Base-by-base conservation (phyloP, 176 grass and related monocot species). In the Musa schizocarpa region DNA sequence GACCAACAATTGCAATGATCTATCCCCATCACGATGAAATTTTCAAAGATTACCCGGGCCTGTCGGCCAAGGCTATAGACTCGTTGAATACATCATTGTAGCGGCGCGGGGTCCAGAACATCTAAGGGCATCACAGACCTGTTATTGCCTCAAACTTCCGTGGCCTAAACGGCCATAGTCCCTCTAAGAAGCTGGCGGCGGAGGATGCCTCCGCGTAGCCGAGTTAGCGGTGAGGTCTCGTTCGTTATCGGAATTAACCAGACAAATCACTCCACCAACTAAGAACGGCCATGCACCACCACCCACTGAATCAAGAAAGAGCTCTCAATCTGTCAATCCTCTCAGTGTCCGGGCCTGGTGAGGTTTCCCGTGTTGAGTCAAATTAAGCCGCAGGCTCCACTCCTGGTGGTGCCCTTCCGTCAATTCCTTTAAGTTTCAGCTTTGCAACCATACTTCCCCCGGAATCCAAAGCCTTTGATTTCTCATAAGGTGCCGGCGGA, bases 171-270 rank as follows among this genome's bases (percentile, higher is more conserved):
- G 77, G 80, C 82, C 82, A 87, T 87, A 92, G 86, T 92, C 87
- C 90, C 87, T 93, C 90, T 93, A 93, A 92, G 87, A 92, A 89
- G 90, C 90, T 92, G 83, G 84, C 82, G n/a, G n/a, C n/a, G n/a
- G n/a, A n/a, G n/a, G n/a, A n/a, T n/a, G n/a, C n/a, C n/a, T n/a
- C n/a, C n/a, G n/a, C n/a, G n/a, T n/a, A n/a, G n/a, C n/a, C n/a
- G n/a, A n/a, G n/a, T n/a, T n/a, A n/a, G n/a, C n/a, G n/a, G n/a
- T n/a, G n/a, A n/a, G n/a, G n/a, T n/a, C n/a, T n/a, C n/a, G n/a
- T n/a, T n/a, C n/a, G n/a, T n/a, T n/a, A n/a, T n/a, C n/a, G n/a
- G n/a, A n/a, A n/a, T n/a, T n/a, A n/a, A n/a, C n/a, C n/a, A n/a
- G n/a, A n/a, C n/a, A n/a, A n/a, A n/a, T n/a, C n/a, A n/a, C n/a